Conservation (phyloP, 352 stramenopile genomes). For the Pythium rishiriense region DNA sequence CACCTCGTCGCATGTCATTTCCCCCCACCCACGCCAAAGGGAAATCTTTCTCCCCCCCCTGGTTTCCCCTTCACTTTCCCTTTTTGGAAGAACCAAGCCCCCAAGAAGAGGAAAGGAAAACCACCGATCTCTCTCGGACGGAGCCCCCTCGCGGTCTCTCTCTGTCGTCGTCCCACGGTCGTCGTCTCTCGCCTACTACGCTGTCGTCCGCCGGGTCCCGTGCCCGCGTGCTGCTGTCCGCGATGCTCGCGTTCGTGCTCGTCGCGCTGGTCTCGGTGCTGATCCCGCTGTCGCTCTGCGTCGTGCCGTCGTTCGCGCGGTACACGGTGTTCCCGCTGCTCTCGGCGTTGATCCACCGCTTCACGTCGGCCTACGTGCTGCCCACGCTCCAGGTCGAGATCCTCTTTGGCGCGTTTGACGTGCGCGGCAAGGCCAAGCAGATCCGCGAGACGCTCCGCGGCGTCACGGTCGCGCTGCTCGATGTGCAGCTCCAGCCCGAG, state of each 20-base stretch:
- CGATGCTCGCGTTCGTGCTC: conserved; percentile 26
- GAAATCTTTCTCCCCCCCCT: conserved; percentile 2
- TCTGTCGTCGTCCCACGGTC: background rate
- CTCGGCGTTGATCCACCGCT: conserved; percentile 29
- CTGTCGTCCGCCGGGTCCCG: background rate
- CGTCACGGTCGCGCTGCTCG: conserved; percentile 24
- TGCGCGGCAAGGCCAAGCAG: conserved; percentile 20
- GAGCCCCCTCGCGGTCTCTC: too few species aligned
- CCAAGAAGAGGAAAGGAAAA: conserved; percentile 5
- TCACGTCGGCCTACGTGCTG: conserved; percentile 31
- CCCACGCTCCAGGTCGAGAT: conserved; percentile 30
- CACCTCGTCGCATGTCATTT: conserved; percentile 3
- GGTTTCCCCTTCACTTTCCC: conserved; percentile 17
- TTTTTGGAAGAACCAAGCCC: background rate
- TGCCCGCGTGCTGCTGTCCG: conserved; percentile 9
- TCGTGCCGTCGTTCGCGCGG: conserved; percentile 31
- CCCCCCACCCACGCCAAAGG: background rate
- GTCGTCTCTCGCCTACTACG: conserved; percentile 9
- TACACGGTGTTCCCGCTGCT: conserved; percentile 35
- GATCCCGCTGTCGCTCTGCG: conserved; percentile 31
- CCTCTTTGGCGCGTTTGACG: conserved; percentile 24
- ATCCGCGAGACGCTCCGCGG: conserved; percentile 29
- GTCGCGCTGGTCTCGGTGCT: conserved; percentile 28
- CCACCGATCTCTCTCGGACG: background rate
- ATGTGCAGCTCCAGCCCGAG: conserved; percentile 29